phyloP scores from a whole-genome alignment of 495 filamentous ascomycete genomes.

The Xylaria telfairii region DNA sequence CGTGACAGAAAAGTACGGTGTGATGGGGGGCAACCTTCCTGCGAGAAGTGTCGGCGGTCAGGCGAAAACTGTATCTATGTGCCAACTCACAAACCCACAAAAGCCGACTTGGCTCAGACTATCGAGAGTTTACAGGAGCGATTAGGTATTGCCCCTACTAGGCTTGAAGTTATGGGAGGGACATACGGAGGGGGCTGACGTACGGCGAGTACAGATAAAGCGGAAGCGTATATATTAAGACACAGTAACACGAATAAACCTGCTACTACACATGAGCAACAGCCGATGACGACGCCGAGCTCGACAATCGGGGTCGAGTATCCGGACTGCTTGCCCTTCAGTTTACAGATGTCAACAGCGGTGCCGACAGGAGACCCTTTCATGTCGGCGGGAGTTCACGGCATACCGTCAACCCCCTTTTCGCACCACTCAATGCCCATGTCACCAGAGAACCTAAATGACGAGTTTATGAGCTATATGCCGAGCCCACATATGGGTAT shows the following conservation, averaged over 20 bases:
- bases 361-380: conserved; percentile 11
- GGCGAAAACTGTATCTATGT: conserved; percentile 28
- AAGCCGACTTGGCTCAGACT: conserved; percentile 29
- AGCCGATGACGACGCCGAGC: conserved; percentile 14
- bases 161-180: neutral
- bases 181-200: conserved; percentile 11
- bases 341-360: conserved; percentile 7
- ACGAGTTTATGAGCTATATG: conserved; percentile 24
- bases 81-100: conserved; percentile 29
- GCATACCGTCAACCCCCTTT: conserved; percentile 23
- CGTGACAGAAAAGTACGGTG: conserved; percentile 30
- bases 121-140: conserved; percentile 29
- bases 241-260: conserved; percentile 24
- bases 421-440: conserved; percentile 22
- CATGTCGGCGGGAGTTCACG: conserved; percentile 15
- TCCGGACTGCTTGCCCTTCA: conserved; percentile 19
- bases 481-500: conserved; percentile 17
- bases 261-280: neutral
- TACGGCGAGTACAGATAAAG: conserved; percentile 23
- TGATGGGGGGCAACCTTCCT: conserved; percentile 27
- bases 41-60: conserved; percentile 28
- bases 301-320: conserved; percentile 23
- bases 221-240: conserved; percentile 27
- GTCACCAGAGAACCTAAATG: conserved; percentile 24
- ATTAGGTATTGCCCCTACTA: conserved; percentile 25